Conservation (phyloP, 257 asterid species). For the Lithospermum erythrorhizon region DNA sequence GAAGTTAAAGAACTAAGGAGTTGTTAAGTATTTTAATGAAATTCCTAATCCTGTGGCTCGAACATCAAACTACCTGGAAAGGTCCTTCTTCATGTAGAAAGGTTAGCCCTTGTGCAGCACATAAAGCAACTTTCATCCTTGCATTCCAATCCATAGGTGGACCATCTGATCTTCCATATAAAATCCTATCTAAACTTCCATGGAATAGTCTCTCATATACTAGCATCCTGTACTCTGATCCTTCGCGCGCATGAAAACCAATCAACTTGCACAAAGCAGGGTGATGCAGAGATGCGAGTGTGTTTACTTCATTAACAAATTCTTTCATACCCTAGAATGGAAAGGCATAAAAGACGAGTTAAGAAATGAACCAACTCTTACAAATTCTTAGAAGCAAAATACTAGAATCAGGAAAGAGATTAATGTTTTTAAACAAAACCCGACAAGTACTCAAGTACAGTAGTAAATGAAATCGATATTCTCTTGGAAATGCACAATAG, state of each 20-base stretch:
- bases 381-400: neutral
- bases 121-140: constrained; percentile 75
- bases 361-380: neutral
- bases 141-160: constrained; percentile 95
- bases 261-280: constrained; percentile 67
- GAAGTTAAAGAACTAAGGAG: neutral
- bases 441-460: constrained; percentile 2
- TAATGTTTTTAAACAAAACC: neutral
- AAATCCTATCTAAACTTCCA: constrained; percentile 81
- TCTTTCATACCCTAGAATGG: constrained; percentile 69
- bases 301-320: constrained; percentile 60
- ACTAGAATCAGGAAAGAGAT: neutral
- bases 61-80: constrained; percentile 29
- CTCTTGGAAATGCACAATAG: too few relatives aligned
- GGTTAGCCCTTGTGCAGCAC: constrained; percentile 94
- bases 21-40: too few relatives aligned
- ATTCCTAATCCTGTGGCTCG: neutral
- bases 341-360: neutral
- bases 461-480: neutral
- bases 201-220: constrained; percentile 78
- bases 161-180: constrained; percentile 82
- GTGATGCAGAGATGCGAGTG: constrained; percentile 76
- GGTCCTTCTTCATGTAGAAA: constrained; percentile 97
- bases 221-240: constrained; percentile 71
- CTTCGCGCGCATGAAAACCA: constrained; percentile 87